Percentiles rank a stretch among this genome's conserved stretches.
These are phyloP conservation scores for Cenococcum geophilum DNA, from an alignment of 495 filamentous ascomycete genomes.

Conservation along the genomic window DNA sequence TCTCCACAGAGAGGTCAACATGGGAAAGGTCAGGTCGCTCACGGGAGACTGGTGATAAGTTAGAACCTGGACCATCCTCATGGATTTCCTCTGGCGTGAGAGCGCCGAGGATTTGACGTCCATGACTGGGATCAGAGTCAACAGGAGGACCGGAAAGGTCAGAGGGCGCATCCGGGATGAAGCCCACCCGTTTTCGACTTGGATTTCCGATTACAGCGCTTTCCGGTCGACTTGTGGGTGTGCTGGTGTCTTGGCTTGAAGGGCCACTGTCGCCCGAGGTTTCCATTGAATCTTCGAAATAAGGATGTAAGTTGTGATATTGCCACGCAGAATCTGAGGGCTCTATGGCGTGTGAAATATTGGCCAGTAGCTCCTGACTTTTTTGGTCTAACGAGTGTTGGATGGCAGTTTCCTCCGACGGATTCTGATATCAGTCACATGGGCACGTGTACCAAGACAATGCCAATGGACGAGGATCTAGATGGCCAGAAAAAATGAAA, in stretches of 20 bases:
- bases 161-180: too few relatives aligned
- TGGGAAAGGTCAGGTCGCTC: background rate
- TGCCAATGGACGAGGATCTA: background rate
- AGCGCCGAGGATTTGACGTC: too few relatives aligned
- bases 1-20: conserved; percentile 13
- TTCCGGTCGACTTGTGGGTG: background rate
- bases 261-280: background rate
- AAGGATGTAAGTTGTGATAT: background rate
- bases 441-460: background rate
- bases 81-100: conserved; percentile 17
- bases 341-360: conserved; percentile 1
- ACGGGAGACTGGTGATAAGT: background rate
- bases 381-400: background rate
- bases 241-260: background rate
- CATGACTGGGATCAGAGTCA: too few relatives aligned
- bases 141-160: too few relatives aligned
- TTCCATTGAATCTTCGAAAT: conserved; percentile 6
- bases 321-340: background rate
- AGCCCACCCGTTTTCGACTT: too few relatives aligned
- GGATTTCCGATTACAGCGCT: too few relatives aligned
- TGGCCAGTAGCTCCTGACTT: background rate
- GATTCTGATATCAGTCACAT: background rate
- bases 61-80: background rate
- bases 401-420: background rate
- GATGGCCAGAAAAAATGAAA: background rate